Evolutionary conservation across 805 yeast species (phyloP).

Genomic region (Torulaspora gathmanii): DNA sequence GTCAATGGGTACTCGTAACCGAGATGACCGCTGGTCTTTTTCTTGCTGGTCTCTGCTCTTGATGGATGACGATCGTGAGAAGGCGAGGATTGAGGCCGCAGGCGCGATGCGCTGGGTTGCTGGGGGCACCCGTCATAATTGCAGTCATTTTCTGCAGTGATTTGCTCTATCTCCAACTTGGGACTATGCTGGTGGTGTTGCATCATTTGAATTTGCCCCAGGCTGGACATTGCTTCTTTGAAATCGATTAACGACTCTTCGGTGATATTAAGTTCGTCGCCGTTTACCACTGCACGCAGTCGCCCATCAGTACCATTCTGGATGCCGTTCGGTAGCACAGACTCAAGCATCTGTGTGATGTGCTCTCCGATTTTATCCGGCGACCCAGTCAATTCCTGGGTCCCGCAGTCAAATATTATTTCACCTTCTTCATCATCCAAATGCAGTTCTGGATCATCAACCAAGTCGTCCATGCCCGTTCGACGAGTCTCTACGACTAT

Average conservation of each 20-base stretch:
- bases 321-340: conserved; percentile 30
- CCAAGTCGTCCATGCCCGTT: conserved; percentile 11
- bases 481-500: not conserved
- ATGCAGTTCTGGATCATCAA: conserved; percentile 27
- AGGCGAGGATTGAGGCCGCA: not conserved
- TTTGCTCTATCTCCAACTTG: not conserved
- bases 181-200: conserved; percentile 10
- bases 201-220: conserved; percentile 12
- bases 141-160: not conserved
- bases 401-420: conserved; percentile 32
- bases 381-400: conserved; percentile 24
- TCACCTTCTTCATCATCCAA: conserved; percentile 30
- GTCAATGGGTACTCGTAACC: conserved; percentile 19
- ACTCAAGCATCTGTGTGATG: conserved; percentile 30
- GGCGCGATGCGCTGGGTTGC: not conserved
- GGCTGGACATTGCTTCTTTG: conserved; percentile 12
- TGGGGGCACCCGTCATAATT: conserved; percentile 1
- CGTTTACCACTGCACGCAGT: conserved; percentile 28
- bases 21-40: not conserved
- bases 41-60: not conserved
- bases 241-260: conserved; percentile 19
- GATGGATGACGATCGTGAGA: not conserved
- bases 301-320: conserved; percentile 25
- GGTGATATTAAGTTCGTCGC: conserved; percentile 23
- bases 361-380: conserved; percentile 28